A percentile compares a stretch with the other conserved stretches of the same genome.
Evolutionary conservation across 2,329 filamentous ascomycete genomes (phyloP).

Genomic region (Pezicula rhizophila): DNA sequence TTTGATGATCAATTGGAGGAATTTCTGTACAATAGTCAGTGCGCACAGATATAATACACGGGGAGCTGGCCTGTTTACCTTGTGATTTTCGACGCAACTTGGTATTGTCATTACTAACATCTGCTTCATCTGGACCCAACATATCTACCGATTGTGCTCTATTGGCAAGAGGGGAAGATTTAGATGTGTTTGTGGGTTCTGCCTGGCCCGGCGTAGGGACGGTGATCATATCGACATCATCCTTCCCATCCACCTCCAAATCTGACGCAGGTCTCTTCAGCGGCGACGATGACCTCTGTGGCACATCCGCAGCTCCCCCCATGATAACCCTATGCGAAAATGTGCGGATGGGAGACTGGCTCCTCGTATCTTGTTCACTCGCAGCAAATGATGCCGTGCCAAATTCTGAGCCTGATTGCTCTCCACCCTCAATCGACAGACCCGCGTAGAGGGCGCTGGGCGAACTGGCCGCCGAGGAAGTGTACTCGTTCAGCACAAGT

Average conservation of each 20-base stretch:
- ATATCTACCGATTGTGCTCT: constrained; percentile 21
- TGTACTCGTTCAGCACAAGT: constrained; percentile 41
- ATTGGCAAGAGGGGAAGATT: constrained; percentile 1
- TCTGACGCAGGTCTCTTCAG: constrained; percentile 54
- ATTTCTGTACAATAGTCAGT: constrained; percentile 12
- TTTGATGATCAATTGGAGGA: constrained; percentile 61
- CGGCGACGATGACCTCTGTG: constrained; percentile 58
- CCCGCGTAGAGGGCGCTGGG: constrained; percentile 52
- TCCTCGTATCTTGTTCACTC: constrained; percentile 24
- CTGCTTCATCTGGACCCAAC: constrained; percentile 10
- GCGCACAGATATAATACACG: background rate
- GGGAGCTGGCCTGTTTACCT: constrained; percentile 1
- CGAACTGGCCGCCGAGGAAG: constrained; percentile 51
- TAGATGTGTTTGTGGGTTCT: constrained; percentile 6
- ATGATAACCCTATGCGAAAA: constrained; percentile 46
- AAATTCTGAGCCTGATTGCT: constrained; percentile 16
- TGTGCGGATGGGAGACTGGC: constrained; percentile 46
- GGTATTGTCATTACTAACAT: constrained; percentile 1
- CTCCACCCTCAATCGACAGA: constrained; percentile 45
- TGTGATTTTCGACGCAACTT: constrained; percentile 3
- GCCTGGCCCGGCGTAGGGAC: constrained; percentile 10
- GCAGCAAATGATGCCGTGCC: constrained; percentile 29
- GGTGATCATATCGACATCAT: constrained; percentile 28
- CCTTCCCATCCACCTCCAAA: constrained; percentile 22
- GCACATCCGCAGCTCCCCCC: constrained; percentile 51